Percentiles rank a stretch among this genome's conserved stretches.
Evolutionary conservation across 2,329 filamentous ascomycete species (phyloP).

Genomic region (Pseudogymnoascus sp.): DNA sequence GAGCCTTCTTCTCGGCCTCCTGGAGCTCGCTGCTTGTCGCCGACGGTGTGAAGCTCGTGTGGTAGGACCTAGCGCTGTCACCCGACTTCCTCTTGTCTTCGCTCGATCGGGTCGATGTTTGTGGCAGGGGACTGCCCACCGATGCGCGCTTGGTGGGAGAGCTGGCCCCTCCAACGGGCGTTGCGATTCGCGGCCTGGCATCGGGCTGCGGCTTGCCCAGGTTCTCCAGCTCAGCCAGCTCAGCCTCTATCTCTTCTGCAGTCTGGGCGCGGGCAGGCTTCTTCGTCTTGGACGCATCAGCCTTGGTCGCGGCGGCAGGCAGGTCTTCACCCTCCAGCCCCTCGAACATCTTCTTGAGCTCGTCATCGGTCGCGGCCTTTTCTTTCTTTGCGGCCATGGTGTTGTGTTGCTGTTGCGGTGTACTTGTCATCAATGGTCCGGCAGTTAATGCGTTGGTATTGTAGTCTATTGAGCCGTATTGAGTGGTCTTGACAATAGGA

Average conservation of each 20-base stretch:
- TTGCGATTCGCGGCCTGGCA: constrained; percentile 64
- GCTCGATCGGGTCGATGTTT: constrained; percentile 49
- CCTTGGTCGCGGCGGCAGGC: constrained; percentile 33
- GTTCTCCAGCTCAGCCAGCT: constrained; percentile 76
- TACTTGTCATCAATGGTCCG: neutral
- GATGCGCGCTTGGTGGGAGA: constrained; percentile 43
- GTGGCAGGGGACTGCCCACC: constrained; percentile 35
- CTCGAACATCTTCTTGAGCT: constrained; percentile 59
- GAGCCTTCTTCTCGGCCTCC: constrained; percentile 47
- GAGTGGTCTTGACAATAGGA: neutral
- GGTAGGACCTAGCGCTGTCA: constrained; percentile 66
- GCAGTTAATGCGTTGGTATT: neutral
- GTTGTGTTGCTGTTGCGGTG: neutral
- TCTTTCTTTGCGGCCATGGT: constrained; percentile 55
- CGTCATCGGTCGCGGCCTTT: constrained; percentile 52
- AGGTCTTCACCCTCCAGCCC: constrained; percentile 48
- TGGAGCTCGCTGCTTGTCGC: constrained; percentile 46
- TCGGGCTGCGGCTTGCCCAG: constrained; percentile 59
- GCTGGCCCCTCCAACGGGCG: constrained; percentile 1
- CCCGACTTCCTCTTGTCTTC: constrained; percentile 75
- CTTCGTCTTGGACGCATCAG: constrained; percentile 31
- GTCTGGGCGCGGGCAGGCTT: constrained; percentile 30
- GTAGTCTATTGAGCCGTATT: neutral
- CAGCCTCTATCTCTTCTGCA: constrained; percentile 55
- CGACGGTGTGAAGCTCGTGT: constrained; percentile 64